phyloP scores from a whole-genome alignment of 805 yeast genomes.

The Starmerella cellae region DNA sequence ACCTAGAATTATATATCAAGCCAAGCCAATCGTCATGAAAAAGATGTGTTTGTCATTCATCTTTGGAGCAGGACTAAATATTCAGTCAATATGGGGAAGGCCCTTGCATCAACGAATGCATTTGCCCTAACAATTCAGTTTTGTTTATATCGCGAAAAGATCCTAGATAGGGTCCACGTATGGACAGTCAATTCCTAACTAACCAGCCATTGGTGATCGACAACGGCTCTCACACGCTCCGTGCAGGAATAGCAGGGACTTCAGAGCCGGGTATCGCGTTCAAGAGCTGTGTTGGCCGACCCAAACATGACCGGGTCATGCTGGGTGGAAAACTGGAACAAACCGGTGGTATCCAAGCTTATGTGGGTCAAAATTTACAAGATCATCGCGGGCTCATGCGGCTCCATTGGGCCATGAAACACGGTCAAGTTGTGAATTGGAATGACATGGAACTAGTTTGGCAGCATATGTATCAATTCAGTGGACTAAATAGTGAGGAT shows the following conservation, averaged over 20 bases:
- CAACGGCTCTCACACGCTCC: constrained; percentile 67
- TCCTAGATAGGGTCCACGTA: too few species aligned
- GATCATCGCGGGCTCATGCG: constrained; percentile 62
- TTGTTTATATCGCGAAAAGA: too few species aligned
- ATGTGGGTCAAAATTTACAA: constrained; percentile 66
- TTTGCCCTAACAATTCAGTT: too few species aligned
- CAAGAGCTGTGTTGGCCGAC: constrained; percentile 61
- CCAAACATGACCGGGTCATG: constrained; percentile 74
- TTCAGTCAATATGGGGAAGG: too few species aligned
- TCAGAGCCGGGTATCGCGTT: constrained; percentile 58
- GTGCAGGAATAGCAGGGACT: constrained; percentile 90
- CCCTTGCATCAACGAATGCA: too few species aligned
- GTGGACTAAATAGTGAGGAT: constrained; percentile 52
- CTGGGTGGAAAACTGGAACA: constrained; percentile 55
- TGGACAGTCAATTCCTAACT: constrained; percentile 10
- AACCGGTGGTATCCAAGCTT: constrained; percentile 33
- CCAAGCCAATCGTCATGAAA: too few species aligned
- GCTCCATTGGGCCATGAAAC: constrained; percentile 58
- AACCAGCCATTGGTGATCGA: constrained; percentile 63
- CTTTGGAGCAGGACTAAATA: too few species aligned
- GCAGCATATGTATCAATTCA: constrained; percentile 44
- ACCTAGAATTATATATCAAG: too few species aligned
- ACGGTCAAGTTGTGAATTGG: constrained; percentile 76
- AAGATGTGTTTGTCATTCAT: too few species aligned
- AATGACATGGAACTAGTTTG: constrained; percentile 72